Base-by-base conservation (phyloP, 2,329 filamentous ascomycete genomes). In the Lasiodiplodia hormozganensis region DNA sequence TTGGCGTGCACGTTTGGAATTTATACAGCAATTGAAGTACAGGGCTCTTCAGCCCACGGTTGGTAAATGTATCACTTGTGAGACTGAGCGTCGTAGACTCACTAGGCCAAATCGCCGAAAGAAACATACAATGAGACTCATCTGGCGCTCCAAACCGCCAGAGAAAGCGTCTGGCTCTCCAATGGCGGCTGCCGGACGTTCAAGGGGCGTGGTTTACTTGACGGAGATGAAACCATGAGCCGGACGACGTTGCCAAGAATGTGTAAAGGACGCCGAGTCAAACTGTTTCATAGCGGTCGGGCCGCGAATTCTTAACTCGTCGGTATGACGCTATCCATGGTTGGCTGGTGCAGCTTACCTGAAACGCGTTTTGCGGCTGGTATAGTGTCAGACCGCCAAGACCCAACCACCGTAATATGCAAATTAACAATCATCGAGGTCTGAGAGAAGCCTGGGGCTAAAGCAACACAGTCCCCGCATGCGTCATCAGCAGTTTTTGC, bases 251-350 rank as follows among this genome's bases (percentile, higher is more conserved):
- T 28, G 56, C 56, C 56, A 60, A 60, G 56, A 38, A 23, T 34
- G 36, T 38, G 36, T 38, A 34, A 43, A 28, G 16, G 21, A 12
- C 18, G 56, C 36, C 56, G 43, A 60, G 36, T 43, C 31, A 60
- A 60, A 43, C 56, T 28, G 56, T 60, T 60, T 60, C 36, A 60
- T 25, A 14, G 56, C 34, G 28, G n/a, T 47, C 14, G 10, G 28
- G 21, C 56, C 36, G 56, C 36, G n/a, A 2, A 23, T 28, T 34
- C 25, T 36, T 60, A 4, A 10, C 36, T 25, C 5, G 4, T 10
- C 2, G 23, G 56, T 60, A 43, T 60, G 56, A 60, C 36, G 36
- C 56, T 60, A 60, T 60, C 56, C 56, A 18, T 7, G n/a, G 8
- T 60, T 43, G 56, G 36, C 36, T 60, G 56, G 56, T 60, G 36